Base-by-base conservation (phyloP, 23 red algal species). In the Gracilaria gracilis region DNA sequence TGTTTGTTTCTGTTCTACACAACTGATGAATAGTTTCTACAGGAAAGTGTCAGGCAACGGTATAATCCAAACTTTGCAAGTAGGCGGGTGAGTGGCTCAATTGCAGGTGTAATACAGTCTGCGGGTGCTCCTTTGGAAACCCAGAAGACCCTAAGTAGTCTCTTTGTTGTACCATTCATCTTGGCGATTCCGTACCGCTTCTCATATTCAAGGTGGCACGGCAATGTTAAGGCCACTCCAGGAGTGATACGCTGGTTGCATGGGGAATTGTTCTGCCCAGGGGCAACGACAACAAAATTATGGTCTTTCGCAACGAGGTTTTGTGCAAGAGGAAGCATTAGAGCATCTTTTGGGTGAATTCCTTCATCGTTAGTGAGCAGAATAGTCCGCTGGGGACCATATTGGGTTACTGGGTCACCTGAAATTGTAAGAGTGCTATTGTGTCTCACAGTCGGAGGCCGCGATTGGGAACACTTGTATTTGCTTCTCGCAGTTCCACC, bases 321-420 rank as follows among this genome's bases (percentile, higher is more conserved):
- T 14, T 62, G 80, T 0, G 94, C 97, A 37, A 98, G 91, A 20
- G 81, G 70, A 39, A 99, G 82, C 1, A 95, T 80, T 27, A 88
- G 53, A 21, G 85, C 59, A n/a, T 73, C 77, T 58, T 87, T 69
- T 36, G 92, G 85, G n/a, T 85, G 84, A 24, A 95, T 61, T 40
- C 97, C 97, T 77, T 99, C 97, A 62, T 99, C 97, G 70, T 99
- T 99, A 8, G 97, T 96, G 33, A 99, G 66, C 33, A 99, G 37
- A 51, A 99, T 85, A 32, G 88, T 84, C 14, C 91, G 92, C 50
- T 40, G 27, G n/a, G 42, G 55, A 34, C 71, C 85, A 47, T 78
- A 77, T 25, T 25, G 35, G 15, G 11, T 51, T 46, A 44, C 29
- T 13, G 59, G 51, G 57, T 51, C 42, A 57, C 35, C 64, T 15